These are phyloP conservation scores for Aquilaria agallochum DNA, from an alignment of 441 rosid species.

Conservation along the genomic window DNA sequence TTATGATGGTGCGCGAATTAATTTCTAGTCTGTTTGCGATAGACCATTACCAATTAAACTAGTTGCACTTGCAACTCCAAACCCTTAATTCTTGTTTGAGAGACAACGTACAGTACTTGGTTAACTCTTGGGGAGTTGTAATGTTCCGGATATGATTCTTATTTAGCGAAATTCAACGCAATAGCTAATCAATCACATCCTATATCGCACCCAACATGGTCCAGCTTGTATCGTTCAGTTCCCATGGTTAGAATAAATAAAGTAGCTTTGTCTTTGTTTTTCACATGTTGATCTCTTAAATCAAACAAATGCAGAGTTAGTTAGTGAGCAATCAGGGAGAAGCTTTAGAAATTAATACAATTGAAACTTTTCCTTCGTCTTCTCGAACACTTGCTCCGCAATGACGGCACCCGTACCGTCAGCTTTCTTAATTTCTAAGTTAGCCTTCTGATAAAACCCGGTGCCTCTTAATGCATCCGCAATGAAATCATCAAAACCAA, in stretches of 20 bases:
- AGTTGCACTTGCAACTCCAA: too few species aligned
- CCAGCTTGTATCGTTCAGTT: not conserved
- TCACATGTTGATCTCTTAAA: not conserved
- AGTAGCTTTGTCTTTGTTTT: not conserved
- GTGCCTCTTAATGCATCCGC: constrained; percentile 81
- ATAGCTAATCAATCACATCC: too few species aligned
- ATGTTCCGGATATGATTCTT: too few species aligned
- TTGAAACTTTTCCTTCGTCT: constrained; percentile 66
- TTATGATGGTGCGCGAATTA: constrained; percentile 2
- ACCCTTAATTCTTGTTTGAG: too few species aligned
- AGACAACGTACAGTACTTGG: too few species aligned
- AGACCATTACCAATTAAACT: too few species aligned
- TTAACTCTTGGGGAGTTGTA: too few species aligned
- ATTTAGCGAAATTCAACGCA: too few species aligned
- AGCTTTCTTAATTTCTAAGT: constrained; percentile 67
- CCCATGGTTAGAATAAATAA: too few species aligned
- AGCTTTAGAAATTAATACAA: constrained; percentile 42
- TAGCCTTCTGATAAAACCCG: constrained; percentile 75
- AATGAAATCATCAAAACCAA: constrained; percentile 72
- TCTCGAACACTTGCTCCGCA: constrained; percentile 83
- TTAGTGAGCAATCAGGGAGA: not conserved
- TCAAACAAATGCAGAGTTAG: not conserved
- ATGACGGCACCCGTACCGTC: constrained; percentile 74
- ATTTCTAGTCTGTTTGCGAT: not conserved
- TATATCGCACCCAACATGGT: too few species aligned